phyloP scores from a whole-genome alignment of 176 grass and related monocot species.

The Cenchrus fungigraminus region DNA sequence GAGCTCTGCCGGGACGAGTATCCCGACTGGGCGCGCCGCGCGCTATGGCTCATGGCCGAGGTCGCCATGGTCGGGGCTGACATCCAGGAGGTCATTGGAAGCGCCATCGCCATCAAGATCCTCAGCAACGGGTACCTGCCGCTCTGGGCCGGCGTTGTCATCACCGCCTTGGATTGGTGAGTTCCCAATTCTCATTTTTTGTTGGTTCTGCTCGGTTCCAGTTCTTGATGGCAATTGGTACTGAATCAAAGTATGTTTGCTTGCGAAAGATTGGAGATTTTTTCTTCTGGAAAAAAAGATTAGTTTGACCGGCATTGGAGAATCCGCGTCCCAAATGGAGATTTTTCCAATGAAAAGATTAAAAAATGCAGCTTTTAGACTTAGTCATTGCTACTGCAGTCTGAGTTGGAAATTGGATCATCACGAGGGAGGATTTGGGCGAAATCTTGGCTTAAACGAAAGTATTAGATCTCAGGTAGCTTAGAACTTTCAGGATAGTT shows the following conservation, averaged over 20 bases:
- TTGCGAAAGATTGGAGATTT: conserved; percentile 30
- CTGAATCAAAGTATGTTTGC: conserved; percentile 29
- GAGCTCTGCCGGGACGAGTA: conserved; percentile 99
- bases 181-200: conserved; percentile 3
- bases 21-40: conserved; percentile 70
- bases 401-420: background rate
- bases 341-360: background rate
- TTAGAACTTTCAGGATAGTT: background rate
- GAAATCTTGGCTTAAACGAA: background rate
- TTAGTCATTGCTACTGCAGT: background rate
- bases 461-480: conserved; percentile 27
- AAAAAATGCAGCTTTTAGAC: background rate
- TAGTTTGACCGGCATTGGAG: conserved; percentile 6
- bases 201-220: background rate
- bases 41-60: conserved; percentile 95
- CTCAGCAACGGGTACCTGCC: conserved; percentile 79
- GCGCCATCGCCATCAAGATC: conserved; percentile 97
- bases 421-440: background rate
- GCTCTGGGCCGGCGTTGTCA: conserved; percentile 92
- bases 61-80: conserved; percentile 91
- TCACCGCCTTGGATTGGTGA: conserved; percentile 95
- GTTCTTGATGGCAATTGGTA: background rate
- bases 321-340: background rate
- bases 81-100: conserved; percentile 96
- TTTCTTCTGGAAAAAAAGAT: conserved; percentile 5